Base-by-base conservation (phyloP, 768 basidiomycete species). In the Panaeolus papilionaceus region DNA sequence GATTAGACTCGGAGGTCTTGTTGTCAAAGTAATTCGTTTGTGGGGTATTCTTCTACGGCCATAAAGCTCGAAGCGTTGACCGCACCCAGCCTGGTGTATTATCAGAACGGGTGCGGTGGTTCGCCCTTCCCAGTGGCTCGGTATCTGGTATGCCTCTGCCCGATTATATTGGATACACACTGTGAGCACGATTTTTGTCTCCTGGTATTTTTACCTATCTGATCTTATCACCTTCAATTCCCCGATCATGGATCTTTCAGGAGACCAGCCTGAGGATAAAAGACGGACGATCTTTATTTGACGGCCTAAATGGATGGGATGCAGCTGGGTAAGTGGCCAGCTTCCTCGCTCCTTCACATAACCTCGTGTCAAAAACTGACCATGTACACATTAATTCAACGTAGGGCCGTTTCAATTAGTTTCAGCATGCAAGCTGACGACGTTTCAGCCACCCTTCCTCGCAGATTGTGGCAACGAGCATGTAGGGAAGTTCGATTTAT, bases 291-390 rank as follows among this genome's bases (percentile, higher is more conserved):
- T 11, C 28, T 33, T 28, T 58, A 7, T 33, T 58, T 58, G 54
- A 58, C 54, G 54, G 54, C 16, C 14, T 37, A 16, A 58, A 58
- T 58, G 54, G 26, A 11, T 28, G 12, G 54, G 33, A 33, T 33
- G 33, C 33, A 33, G 8, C 2, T 18, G 45, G 45, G 20, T 18
- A 11, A 47, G 45, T 47, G 45, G 45, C 9, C 8, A 58, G 9
- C 47, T 51, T 23, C 33, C 33, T 58, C 54, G 26, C 54, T 58
- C 28, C 54, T 58, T 58, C 54, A 58, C 28, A 58, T 58, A 58
- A 28, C 54, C 54, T 33, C 18, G 28, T 33, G 54, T 58, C 54
- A 58, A 58, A 26, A 33, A 16, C 45, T n/a, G 54, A 18, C 28
- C 6, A 33, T 28, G 3, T 16, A 58, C 54, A 12, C 54, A 58